These are phyloP conservation scores for Eleusine indica DNA, from an alignment of 176 grass and related monocot genomes.

Conservation along the genomic window DNA sequence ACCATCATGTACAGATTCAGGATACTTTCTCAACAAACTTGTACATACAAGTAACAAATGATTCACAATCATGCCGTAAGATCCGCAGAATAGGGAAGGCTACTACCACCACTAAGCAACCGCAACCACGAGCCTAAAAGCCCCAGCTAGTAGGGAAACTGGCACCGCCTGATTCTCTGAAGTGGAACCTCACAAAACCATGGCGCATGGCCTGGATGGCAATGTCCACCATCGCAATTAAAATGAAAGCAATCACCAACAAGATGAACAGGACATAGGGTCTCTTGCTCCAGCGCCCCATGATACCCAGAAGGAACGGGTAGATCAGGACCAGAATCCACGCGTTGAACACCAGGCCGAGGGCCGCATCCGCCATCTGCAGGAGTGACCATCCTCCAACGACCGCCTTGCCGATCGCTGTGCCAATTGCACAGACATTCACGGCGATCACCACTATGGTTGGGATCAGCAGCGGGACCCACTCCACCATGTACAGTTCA, in stretches of 20 bases:
- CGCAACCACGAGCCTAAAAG: constrained; percentile 16
- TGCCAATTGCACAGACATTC: constrained; percentile 40
- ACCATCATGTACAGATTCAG: neutral
- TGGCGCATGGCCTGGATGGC: constrained; percentile 42
- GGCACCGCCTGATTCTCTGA: constrained; percentile 41
- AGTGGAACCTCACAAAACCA: constrained; percentile 41
- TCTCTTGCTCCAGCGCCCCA: constrained; percentile 54
- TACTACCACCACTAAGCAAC: neutral
- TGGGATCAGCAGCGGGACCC: constrained; percentile 41
- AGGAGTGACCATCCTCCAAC: constrained; percentile 46
- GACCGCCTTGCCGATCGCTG: constrained; percentile 44
- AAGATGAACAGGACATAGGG: constrained; percentile 47
- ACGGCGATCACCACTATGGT: constrained; percentile 43
- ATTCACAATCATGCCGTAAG: constrained; percentile 31
- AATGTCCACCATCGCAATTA: constrained; percentile 28
- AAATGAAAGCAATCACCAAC: constrained; percentile 22
- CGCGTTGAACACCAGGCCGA: constrained; percentile 46
- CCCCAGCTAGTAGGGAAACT: constrained; percentile 57
- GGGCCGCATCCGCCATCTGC: constrained; percentile 51
- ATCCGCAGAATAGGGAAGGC: neutral
- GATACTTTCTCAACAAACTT: constrained; percentile 17
- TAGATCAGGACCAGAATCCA: constrained; percentile 57
- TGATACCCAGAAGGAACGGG: constrained; percentile 46
- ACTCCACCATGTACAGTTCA: constrained; percentile 46
- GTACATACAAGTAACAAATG: constrained; percentile 9